These are phyloP conservation scores for Brachypodium distachyon DNA, from an alignment of 202 grass and related monocot species.

Conservation along the genomic window DNA sequence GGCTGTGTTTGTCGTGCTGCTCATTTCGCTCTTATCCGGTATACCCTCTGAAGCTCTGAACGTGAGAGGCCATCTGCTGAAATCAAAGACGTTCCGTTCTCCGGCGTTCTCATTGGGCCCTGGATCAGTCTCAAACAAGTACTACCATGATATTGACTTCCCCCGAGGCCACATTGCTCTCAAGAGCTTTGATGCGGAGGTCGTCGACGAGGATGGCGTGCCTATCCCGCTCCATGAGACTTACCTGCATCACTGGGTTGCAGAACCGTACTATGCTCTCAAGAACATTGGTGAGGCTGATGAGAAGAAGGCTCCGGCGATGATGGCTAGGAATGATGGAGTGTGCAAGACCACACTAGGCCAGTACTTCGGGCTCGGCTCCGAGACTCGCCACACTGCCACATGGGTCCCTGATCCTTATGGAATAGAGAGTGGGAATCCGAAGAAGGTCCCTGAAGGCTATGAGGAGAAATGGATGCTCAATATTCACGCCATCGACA, in stretches of 20 bases:
- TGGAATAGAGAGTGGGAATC: conserved; percentile 54
- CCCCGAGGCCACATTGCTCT: conserved; percentile 64
- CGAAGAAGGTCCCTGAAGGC: conserved; percentile 30
- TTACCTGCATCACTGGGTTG: conserved; percentile 80
- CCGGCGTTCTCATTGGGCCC: conserved; percentile 46
- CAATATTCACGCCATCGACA: conserved; percentile 84
- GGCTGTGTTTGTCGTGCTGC: not conserved
- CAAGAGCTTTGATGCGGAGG: conserved; percentile 75
- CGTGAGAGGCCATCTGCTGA: conserved; percentile 21
- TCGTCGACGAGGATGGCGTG: conserved; percentile 51
- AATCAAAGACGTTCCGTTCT: conserved; percentile 58
- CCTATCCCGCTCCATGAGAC: conserved; percentile 71
- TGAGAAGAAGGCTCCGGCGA: not conserved
- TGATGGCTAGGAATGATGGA: conserved; percentile 28
- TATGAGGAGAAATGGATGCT: conserved; percentile 66
- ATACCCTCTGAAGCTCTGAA: conserved; percentile 21
- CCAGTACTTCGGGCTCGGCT: conserved; percentile 81
- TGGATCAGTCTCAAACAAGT: conserved; percentile 74
- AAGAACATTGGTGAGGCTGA: not conserved
- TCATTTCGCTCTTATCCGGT: not conserved
- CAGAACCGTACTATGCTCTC: conserved; percentile 39
- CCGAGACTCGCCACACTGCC: conserved; percentile 72
- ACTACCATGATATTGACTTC: conserved; percentile 36
- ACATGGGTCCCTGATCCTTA: conserved; percentile 91
- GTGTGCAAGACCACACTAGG: conserved; percentile 43